Conservation (phyloP, 148 eudicot genomes). For the Bassia scoparia region DNA sequence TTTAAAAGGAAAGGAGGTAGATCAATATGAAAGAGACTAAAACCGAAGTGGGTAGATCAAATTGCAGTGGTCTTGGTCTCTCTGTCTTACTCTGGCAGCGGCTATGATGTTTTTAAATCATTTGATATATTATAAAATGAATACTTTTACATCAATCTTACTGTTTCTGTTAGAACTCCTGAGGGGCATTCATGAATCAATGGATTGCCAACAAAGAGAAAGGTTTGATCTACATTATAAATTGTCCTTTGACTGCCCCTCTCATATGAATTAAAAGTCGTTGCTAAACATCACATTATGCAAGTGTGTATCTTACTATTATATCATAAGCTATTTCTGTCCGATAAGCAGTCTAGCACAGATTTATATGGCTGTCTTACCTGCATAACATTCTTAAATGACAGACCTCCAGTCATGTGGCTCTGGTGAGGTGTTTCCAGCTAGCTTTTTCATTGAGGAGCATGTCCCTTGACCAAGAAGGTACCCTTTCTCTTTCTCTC, state of each 20-base stretch:
- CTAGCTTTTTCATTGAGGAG: conserved; percentile 75
- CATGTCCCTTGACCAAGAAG: conserved; percentile 67
- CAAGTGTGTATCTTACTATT: not conserved
- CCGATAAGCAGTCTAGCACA: not conserved
- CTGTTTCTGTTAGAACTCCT: not conserved
- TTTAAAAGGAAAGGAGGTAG: too few relatives aligned
- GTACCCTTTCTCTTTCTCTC: conserved; percentile 27
- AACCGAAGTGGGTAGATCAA: too few relatives aligned
- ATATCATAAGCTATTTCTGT: not conserved
- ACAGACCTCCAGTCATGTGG: conserved; percentile 71
- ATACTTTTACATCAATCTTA: not conserved
- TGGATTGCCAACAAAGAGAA: not conserved
- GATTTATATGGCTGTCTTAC: not conserved
- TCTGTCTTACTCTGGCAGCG: too few relatives aligned
- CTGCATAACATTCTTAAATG: conserved; percentile 21
- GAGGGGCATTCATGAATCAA: not conserved
- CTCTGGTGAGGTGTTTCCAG: conserved; percentile 76
- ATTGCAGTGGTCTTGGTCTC: too few relatives aligned
- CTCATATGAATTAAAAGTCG: not conserved
- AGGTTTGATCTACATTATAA: not conserved
- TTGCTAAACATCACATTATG: not conserved
- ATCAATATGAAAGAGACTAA: too few relatives aligned
- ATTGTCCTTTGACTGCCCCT: not conserved
- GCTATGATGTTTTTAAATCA: too few relatives aligned
- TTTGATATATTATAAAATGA: too few relatives aligned